phyloP scores from a whole-genome alignment of 176 grass and related monocot genomes.

The Poa pratensis region DNA sequence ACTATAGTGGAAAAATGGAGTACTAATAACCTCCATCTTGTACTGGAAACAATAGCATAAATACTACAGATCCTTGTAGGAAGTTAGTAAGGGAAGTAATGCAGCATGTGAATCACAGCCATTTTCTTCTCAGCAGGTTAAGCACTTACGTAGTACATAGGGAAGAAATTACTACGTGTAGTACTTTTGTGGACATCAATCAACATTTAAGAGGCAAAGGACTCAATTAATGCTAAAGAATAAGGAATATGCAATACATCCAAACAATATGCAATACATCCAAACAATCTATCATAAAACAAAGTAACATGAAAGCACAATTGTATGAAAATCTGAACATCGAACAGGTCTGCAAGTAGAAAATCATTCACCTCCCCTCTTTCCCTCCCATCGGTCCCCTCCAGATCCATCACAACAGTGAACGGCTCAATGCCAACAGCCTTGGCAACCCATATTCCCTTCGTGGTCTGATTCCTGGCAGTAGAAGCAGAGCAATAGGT shows the following conservation, averaged over 20 bases:
- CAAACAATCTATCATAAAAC: not conserved
- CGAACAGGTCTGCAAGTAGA: slow-evolving; percentile 25
- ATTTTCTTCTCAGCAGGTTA: slow-evolving; percentile 11
- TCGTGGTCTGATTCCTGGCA: slow-evolving; percentile 80
- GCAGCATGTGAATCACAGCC: slow-evolving; percentile 27
- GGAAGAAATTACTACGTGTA: not conserved
- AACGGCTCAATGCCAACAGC: slow-evolving; percentile 68
- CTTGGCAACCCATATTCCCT: slow-evolving; percentile 88
- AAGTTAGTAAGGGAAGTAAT: slow-evolving; percentile 30
- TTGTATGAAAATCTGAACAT: not conserved
- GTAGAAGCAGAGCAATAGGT: not conserved
- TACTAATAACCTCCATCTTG: not conserved
- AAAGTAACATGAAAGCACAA: not conserved
- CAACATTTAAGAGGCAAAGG: not conserved
- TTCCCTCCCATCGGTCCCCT: slow-evolving; percentile 88
- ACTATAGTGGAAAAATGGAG: not conserved
- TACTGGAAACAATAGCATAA: not conserved
- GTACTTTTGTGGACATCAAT: slow-evolving; percentile 15
- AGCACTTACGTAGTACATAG: slow-evolving; percentile 13
- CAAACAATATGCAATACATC: not conserved
- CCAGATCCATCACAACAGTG: slow-evolving; percentile 83
- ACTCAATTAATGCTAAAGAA: not conserved
- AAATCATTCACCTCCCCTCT: slow-evolving; percentile 70
- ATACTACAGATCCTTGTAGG: slow-evolving; percentile 17
- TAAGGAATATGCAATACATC: not conserved